Conservation (phyloP, 176 grass and related monocot genomes). For the Stipa capillata region DNA sequence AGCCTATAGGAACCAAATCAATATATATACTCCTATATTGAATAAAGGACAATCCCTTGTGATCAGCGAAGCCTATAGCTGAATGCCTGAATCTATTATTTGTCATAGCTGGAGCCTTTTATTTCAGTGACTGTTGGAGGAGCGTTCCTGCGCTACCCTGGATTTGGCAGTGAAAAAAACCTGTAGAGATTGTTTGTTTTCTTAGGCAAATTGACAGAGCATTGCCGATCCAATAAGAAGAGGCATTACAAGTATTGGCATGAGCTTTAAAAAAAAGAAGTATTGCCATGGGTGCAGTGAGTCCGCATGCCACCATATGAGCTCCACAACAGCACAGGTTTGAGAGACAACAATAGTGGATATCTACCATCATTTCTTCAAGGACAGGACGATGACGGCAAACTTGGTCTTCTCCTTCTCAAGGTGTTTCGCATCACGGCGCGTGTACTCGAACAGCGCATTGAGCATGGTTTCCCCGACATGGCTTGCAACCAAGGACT, state of each 20-base stretch:
- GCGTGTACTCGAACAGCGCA: slow-evolving; percentile 30
- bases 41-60: not conserved
- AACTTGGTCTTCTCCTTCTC: slow-evolving; percentile 36
- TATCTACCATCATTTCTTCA: slow-evolving; percentile 17
- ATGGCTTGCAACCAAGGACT: slow-evolving; percentile 24
- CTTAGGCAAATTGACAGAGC: not conserved
- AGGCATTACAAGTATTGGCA: not conserved
- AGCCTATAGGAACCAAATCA: not conserved
- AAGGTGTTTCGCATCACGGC: slow-evolving; percentile 26
- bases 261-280: too few species aligned
- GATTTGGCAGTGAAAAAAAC: too few species aligned
- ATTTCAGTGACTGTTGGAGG: too few species aligned
- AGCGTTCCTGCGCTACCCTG: too few species aligned
- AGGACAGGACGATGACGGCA: slow-evolving; percentile 5
- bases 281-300: too few species aligned
- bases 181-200: not conserved
- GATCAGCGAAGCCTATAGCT: not conserved
- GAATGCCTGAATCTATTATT: too few species aligned
- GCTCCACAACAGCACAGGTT: too few species aligned
- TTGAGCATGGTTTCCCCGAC: slow-evolving; percentile 34
- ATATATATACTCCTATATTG: not conserved
- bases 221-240: not conserved
- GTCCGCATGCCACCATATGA: too few species aligned
- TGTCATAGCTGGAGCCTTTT: not conserved
- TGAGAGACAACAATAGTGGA: too few species aligned